phyloP scores from a whole-genome alignment of 805 yeast genomes.

The Candida wancherniae region DNA sequence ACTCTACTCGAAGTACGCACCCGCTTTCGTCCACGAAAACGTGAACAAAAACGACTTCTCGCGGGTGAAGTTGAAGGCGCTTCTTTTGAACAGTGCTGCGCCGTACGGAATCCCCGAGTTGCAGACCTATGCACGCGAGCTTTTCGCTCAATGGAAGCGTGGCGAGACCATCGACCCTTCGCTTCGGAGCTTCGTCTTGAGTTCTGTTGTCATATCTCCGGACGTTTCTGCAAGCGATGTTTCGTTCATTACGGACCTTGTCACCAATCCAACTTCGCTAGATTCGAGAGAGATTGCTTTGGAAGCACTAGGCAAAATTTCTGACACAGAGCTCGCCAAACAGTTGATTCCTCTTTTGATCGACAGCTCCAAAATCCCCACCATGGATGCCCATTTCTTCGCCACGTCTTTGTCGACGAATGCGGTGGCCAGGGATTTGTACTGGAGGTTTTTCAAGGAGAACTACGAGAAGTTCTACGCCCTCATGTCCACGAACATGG shows the following conservation, averaged over 20 bases:
- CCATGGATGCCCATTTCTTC: conserved; percentile 57
- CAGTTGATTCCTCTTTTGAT: conserved; percentile 37
- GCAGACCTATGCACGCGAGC: conserved; percentile 29
- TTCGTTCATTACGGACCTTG: conserved; percentile 42
- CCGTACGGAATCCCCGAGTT: conserved; percentile 34
- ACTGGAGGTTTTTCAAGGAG: conserved; percentile 47
- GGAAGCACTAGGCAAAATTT: conserved; percentile 47
- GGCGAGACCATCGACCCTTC: conserved; percentile 38
- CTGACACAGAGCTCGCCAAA: conserved; percentile 30
- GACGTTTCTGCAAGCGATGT: conserved; percentile 29
- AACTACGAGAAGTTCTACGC: conserved; percentile 44
- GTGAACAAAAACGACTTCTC: conserved; percentile 23
- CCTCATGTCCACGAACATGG: conserved; percentile 46
- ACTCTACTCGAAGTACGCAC: conserved; percentile 30
- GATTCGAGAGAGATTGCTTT: conserved; percentile 58
- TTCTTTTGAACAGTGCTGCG: conserved; percentile 40
- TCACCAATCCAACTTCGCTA: conserved; percentile 45
- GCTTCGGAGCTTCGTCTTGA: conserved; percentile 39
- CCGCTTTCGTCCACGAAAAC: conserved; percentile 16
- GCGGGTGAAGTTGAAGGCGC: conserved; percentile 31
- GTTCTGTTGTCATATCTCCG: conserved; percentile 38
- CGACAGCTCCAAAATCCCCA: conserved; percentile 42
- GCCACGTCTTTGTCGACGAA: conserved; percentile 46
- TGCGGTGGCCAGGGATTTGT: conserved; percentile 34
- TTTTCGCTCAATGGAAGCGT: conserved; percentile 22